A percentile compares a stretch with the other conserved stretches of the same genome.
phyloP scores from a whole-genome alignment of 345 rosid species.

The Corchorus olitorius region DNA sequence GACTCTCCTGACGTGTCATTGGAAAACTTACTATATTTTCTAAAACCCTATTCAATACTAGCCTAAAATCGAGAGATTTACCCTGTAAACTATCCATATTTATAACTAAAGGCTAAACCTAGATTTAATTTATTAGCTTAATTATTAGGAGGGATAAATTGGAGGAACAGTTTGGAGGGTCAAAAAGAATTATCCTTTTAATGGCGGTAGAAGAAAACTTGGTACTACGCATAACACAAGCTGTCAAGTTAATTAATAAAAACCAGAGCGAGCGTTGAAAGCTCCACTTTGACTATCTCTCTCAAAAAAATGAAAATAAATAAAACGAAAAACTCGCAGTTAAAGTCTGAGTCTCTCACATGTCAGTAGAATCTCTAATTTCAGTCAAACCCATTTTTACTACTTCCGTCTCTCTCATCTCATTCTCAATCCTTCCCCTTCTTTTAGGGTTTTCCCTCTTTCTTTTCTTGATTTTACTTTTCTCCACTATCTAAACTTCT shows the following conservation, averaged over 20 bases:
- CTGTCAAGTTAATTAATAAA: not conserved
- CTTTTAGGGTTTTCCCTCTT: not conserved
- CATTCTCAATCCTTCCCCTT: not conserved
- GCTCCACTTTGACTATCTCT: slow-evolving; percentile 1
- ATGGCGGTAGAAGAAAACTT: too few species aligned
- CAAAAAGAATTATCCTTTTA: too few species aligned
- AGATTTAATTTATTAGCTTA: too few species aligned
- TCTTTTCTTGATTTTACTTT: not conserved
- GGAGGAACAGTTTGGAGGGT: too few species aligned
- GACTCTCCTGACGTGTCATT: too few species aligned
- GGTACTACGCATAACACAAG: not conserved
- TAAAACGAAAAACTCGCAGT: not conserved
- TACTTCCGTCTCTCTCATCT: not conserved
- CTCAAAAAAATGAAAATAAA: too few species aligned
- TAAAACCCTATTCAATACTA: too few species aligned
- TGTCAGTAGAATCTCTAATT: slow-evolving; percentile 1
- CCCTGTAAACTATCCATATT: too few species aligned
- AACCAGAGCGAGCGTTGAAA: not conserved
- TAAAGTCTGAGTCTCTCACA: not conserved
- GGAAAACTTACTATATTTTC: too few species aligned
- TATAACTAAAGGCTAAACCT: too few species aligned
- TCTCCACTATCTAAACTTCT: not conserved
- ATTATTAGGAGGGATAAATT: too few species aligned
- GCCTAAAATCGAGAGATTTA: too few species aligned
- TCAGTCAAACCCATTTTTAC: not conserved